Base-by-base conservation (phyloP, 208 protist species). In the Naegleria lovaniensis region DNA sequence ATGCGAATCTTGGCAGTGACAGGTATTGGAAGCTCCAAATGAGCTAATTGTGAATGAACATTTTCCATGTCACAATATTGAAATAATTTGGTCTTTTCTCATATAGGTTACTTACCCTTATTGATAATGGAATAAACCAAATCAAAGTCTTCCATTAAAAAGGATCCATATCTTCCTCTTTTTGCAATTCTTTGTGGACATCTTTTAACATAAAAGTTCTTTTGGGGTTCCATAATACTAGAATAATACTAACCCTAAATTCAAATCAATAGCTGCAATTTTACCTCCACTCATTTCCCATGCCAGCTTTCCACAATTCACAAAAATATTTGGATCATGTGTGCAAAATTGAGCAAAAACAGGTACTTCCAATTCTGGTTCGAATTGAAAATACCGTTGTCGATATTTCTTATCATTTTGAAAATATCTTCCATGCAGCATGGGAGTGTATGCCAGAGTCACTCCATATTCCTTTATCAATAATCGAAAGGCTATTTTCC, bases 141-240 rank as follows among this genome's bases (percentile, higher is more conserved):
- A 39, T 22, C 15, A 38, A 40, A 36, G n/a, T 85, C 41, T 59
- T 86, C 90, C 90, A 97, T 97, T 16, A 98, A 93, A 90, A 97
- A 98, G 9, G 95, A 94, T 58, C 97, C 96, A 92, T 98, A 98
- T 92, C 96, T 92, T 5, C 97, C 96, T 48, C 95, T 96, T 83
- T 94, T 92, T 76, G 97, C 96, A 84, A 98, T 98, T 48, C 95
- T 95, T 91, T 98, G 96, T 33, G 96, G 96, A 91, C 97, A 98
- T 19, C 55, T 67, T 67, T 67, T 4, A 29, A 67, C 1, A 67
- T 22, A 67, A 29, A 67, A 48, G 7, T 48, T 48, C 1, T 48
- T 48, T 9, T 48, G n/a, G n/a, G n/a, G n/a, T n/a, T n/a, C n/a
- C n/a, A n/a, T 67, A 29, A 67, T 29, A 4, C 19, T 67, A 2